A percentile compares a stretch with the other conserved stretches of the same genome.
These are phyloP conservation scores for Dactylellina cionopaga DNA, from an alignment of 2,329 filamentous ascomycete species.

Conservation along the genomic window DNA sequence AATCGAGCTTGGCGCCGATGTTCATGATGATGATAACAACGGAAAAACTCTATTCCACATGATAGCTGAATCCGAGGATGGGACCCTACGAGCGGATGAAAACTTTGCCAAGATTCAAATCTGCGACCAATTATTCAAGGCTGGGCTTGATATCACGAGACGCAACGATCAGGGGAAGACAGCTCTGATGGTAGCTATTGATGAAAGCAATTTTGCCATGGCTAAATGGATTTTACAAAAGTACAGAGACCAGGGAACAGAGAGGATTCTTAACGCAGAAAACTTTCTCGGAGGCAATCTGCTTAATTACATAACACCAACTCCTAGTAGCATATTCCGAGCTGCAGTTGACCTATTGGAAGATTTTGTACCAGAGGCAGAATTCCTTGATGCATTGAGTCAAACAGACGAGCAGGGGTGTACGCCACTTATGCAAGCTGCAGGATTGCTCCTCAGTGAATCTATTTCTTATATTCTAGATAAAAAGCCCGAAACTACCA, in stretches of 20 bases:
- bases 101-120: not conserved
- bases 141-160: conserved; percentile 1
- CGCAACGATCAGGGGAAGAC: not conserved
- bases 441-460: no score
- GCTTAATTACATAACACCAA: not conserved
- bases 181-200: not conserved
- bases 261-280: not conserved
- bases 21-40: conserved; percentile 4
- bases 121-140: not conserved
- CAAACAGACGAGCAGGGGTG: not conserved
- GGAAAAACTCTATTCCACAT: conserved; percentile 17
- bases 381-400: not conserved
- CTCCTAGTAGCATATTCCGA: not conserved
- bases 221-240: not conserved
- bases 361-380: not conserved
- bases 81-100: not conserved
- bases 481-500: no score
- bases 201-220: not conserved
- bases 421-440: not conserved
- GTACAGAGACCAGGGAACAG: not conserved
- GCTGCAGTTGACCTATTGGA: not conserved
- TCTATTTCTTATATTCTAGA: no score
- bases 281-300: not conserved
- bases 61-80: no score
- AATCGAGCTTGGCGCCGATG: conserved; percentile 14